phyloP scores from a whole-genome alignment of 2,329 filamentous ascomycete species.

The Lecanicillium sp. region DNA sequence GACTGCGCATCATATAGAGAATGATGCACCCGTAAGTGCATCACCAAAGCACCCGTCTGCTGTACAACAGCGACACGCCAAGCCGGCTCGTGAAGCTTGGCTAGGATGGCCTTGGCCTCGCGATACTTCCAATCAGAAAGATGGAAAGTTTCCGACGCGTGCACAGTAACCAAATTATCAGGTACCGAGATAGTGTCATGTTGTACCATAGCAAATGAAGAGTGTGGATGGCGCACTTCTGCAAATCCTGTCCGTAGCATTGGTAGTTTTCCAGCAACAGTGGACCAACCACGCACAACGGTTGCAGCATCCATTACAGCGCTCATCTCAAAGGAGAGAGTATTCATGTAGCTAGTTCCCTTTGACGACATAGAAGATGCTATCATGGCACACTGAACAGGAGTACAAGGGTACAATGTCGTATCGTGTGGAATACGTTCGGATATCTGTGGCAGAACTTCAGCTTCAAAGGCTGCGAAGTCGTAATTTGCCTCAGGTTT shows the following conservation, averaged over 20 bases:
- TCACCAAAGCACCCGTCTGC: constrained; percentile 13
- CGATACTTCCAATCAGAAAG: too few relatives aligned
- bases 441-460: constrained; percentile 24
- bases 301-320: constrained; percentile 24
- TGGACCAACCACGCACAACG: constrained; percentile 52
- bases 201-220: constrained; percentile 48
- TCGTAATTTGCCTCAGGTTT: constrained; percentile 23
- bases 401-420: constrained; percentile 66
- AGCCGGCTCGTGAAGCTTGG: constrained; percentile 43
- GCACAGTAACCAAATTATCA: background rate
- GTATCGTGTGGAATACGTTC: too few relatives aligned
- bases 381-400: constrained; percentile 73
- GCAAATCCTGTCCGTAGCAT: constrained; percentile 74
- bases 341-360: constrained; percentile 70
- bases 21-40: constrained; percentile 59
- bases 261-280: constrained; percentile 46
- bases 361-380: constrained; percentile 62
- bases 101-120: constrained; percentile 21
- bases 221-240: constrained; percentile 48
- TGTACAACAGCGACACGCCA: constrained; percentile 54
- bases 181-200: background rate
- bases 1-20: constrained; percentile 80
- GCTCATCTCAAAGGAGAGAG: constrained; percentile 47
- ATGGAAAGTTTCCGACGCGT: too few relatives aligned
- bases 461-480: constrained; percentile 28